phyloP scores from a whole-genome alignment of 768 basidiomycete species.

The Pleurotus salmoneostramineus region DNA sequence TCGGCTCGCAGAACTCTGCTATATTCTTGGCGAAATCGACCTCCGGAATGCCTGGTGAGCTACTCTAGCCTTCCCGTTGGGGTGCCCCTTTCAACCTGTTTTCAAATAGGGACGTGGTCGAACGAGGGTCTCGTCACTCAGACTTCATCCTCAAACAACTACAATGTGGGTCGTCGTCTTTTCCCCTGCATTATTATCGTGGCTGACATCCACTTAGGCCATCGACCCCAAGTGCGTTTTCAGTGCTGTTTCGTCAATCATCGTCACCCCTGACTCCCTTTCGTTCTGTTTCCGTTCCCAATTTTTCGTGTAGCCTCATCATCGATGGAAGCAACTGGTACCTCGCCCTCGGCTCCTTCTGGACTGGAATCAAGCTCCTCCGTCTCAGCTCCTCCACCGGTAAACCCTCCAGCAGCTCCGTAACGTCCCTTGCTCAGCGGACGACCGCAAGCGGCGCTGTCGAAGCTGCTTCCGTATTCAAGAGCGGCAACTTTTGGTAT shows the following conservation, averaged over 20 bases:
- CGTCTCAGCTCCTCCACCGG: constrained; percentile 38
- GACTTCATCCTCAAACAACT: constrained; percentile 31
- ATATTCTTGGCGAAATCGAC: constrained; percentile 52
- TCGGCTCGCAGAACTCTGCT: constrained; percentile 50
- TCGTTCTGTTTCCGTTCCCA: too few relatives aligned
- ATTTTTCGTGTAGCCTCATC: background rate
- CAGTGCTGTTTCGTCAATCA: background rate
- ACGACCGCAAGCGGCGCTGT: constrained; percentile 40
- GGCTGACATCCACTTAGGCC: constrained; percentile 25
- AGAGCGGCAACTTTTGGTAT: constrained; percentile 43
- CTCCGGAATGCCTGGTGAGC: constrained; percentile 38
- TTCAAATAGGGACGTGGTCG: constrained; percentile 32
- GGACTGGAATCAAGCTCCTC: constrained; percentile 47
- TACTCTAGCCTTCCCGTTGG: too few relatives aligned
- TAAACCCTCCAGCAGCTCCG: constrained; percentile 29
- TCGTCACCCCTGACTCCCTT: background rate
- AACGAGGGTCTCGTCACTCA: constrained; percentile 46
- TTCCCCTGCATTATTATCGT: background rate
- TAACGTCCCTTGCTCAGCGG: constrained; percentile 42
- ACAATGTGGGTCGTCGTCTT: constrained; percentile 29
- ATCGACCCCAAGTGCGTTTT: constrained; percentile 48
- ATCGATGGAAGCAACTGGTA: constrained; percentile 40
- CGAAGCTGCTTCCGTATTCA: constrained; percentile 45
- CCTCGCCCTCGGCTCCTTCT: constrained; percentile 51
- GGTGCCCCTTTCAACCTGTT: constrained; percentile 4